Evolutionary conservation across 2,329 filamentous ascomycete genomes (phyloP), one percentile per base, ranked within the genome.

Genomic region (Colletotrichum somersetense): DNA sequence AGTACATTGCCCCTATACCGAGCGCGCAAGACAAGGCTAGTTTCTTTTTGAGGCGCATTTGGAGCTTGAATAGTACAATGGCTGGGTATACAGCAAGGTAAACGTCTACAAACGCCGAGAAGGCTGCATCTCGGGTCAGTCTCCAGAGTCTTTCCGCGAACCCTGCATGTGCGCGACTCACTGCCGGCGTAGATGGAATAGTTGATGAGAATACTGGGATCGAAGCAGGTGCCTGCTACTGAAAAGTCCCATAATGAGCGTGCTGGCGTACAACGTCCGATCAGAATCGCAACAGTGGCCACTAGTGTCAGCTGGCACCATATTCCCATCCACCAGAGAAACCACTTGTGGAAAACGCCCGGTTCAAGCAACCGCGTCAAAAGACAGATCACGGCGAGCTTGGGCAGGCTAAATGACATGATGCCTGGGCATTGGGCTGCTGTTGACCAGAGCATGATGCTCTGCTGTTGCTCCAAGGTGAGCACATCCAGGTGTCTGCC

Each of bases 11-110:
- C 0, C 83, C 83, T 42, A 84, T 80, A 0, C 83, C 82, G 4
- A 85, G 77, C 0, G 83, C 81, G 44, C 75, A 73, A 1, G 78
- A 78, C 1, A 85, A 73, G 0, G 79, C 83, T 5, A 85, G 52
- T 76, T 85, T 85, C 77, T 84, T 85, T 61, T 77, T 79, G 8
- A 77, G 71, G 18, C 79, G 78, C 75, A 85, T 78, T 44, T 83
- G 80, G 8, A 85, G 76, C 3, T 75, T 74, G 52, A 73, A 81
- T 0, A 85, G 76, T 0, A 85, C 78, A 1, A 81, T 55, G 1
- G 80, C 79, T 0, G 83, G 83, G 38, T 85, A 85, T 0, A 84
- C 72, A 16, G 84, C 83, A 8, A 85, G 78, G 61, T 85, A 85
- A 0, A 85, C 75, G 69, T 85, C 83, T 12, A 81, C 78, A 16